Evolutionary conservation across 306 rosid species (phyloP).

Genomic region (Delonix regia): DNA sequence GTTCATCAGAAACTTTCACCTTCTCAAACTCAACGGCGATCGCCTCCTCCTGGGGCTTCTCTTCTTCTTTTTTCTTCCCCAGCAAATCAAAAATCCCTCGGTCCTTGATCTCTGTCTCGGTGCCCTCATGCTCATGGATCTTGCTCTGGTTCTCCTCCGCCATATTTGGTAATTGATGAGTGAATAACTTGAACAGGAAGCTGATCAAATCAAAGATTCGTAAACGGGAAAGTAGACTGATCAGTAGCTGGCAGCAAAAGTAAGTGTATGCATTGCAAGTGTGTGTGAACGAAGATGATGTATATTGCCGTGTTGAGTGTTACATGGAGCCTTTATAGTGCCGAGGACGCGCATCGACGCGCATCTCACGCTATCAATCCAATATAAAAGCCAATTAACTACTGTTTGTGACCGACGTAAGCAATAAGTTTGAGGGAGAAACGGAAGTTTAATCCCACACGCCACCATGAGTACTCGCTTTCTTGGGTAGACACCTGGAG

Average conservation of each 20-base stretch:
- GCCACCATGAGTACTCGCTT: constrained; percentile 8
- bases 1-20: constrained; percentile 42
- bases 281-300: neutral
- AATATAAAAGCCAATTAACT: neutral
- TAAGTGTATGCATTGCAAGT: neutral
- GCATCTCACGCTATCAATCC: constrained; percentile 42
- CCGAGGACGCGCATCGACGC: constrained; percentile 54
- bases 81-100: constrained; percentile 74
- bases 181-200: neutral
- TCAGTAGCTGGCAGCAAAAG: neutral
- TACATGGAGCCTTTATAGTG: constrained; percentile 44
- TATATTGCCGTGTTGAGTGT: no score
- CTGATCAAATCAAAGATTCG: neutral
- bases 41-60: constrained; percentile 44
- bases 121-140: constrained; percentile 39
- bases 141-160: constrained; percentile 69
- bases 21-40: constrained; percentile 45
- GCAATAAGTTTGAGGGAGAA: neutral
- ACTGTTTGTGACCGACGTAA: constrained; percentile 33
- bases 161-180: constrained; percentile 41
- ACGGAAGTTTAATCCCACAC: neutral
- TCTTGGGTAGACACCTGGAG: neutral
- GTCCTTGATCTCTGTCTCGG: constrained; percentile 55
- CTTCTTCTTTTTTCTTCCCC: constrained; percentile 58
- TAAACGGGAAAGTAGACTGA: neutral